Conservation (phyloP, 2,329 filamentous ascomycete genomes). For the Cordyceps cicadae region DNA sequence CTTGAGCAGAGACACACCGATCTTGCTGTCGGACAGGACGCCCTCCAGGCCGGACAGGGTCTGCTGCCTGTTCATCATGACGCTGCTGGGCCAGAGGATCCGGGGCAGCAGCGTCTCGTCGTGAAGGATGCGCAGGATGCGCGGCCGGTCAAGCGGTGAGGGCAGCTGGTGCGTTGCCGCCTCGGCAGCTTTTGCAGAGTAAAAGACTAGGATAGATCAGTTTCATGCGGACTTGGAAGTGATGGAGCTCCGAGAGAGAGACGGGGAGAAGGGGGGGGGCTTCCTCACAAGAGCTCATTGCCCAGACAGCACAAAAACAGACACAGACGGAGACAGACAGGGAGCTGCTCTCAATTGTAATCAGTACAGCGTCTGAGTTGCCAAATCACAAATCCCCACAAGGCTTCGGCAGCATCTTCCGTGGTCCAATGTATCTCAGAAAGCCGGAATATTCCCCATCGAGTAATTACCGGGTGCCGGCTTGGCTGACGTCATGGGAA, state of each 20-base stretch:
- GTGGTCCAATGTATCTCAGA: not conserved
- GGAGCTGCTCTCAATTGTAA: no score
- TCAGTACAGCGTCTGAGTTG: not conserved
- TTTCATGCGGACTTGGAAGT: not conserved
- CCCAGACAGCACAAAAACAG: not conserved
- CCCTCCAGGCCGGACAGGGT: not conserved
- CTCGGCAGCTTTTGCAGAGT: not conserved
- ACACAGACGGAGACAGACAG: no score
- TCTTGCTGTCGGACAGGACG: not conserved
- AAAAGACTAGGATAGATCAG: not conserved
- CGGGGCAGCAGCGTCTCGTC: not conserved
- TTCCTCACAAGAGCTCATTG: not conserved
- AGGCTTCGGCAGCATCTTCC: not conserved
- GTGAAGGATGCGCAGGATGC: not conserved
- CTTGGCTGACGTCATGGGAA: slow-evolving; percentile 2
- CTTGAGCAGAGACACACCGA: not conserved
- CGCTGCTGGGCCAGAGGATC: not conserved
- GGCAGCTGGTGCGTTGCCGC: not conserved
- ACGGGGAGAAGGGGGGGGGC: no score
- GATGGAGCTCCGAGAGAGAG: no score
- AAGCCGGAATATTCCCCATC: not conserved
- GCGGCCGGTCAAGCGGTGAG: not conserved
- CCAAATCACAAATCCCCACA: not conserved
- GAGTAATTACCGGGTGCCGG: not conserved
- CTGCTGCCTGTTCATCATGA: not conserved